phyloP scores from a whole-genome alignment of 2,329 filamentous ascomycete genomes.

The Onygena corvina region DNA sequence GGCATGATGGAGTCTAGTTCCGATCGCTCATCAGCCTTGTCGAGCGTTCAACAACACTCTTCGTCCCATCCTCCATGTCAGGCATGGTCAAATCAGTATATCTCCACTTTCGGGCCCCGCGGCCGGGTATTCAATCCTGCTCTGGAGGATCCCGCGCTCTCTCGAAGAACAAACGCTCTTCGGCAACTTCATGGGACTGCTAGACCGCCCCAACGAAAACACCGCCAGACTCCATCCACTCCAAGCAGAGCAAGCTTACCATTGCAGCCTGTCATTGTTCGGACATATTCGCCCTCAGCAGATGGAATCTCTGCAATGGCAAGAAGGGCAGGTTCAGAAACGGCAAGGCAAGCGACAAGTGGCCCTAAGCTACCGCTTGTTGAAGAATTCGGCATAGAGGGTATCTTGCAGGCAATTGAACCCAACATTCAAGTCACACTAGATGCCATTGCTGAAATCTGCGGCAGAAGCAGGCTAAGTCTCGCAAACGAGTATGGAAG shows the following conservation, averaged over 20 bases:
- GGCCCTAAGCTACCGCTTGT: conserved; percentile 34
- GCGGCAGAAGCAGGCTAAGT: conserved; percentile 48
- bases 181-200: conserved; percentile 25
- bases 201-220: conserved; percentile 20
- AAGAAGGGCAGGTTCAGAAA: conserved; percentile 19
- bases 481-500: conserved; percentile 52
- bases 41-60: conserved; percentile 21
- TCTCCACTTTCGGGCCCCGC: conserved; percentile 20
- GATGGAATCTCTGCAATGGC: conserved; percentile 26
- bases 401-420: conserved; percentile 45
- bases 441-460: conserved; percentile 52
- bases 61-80: conserved; percentile 23
- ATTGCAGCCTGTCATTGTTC: conserved; percentile 35
- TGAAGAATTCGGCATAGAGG: conserved; percentile 45
- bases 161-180: conserved; percentile 24
- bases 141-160: conserved; percentile 23
- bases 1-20: conserved; percentile 26
- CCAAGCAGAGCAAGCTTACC: conserved; percentile 21
- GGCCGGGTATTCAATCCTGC: conserved; percentile 20
- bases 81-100: conserved; percentile 23
- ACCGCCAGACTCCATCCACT: conserved; percentile 19
- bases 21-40: conserved; percentile 20
- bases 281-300: conserved; percentile 32
- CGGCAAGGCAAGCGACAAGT: conserved; percentile 12
- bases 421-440: conserved; percentile 47